A percentile compares a stretch with the other conserved stretches of the same genome.
phyloP scores from a whole-genome alignment of 1,284 basidiomycete species.

The Papiliotrema terrestris region DNA sequence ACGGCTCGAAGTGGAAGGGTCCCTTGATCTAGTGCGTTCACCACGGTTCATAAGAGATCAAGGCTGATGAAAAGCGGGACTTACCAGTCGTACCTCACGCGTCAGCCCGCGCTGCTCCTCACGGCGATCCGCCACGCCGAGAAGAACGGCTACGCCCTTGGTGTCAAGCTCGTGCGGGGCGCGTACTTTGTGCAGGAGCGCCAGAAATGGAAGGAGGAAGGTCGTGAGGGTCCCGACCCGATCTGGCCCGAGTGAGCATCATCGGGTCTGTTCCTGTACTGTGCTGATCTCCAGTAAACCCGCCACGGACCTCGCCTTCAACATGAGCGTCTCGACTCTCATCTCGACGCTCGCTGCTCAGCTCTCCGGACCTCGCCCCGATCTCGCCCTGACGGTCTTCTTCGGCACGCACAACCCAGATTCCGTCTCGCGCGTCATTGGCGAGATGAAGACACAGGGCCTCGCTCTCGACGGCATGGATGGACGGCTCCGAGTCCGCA shows the following conservation, averaged over 20 bases:
- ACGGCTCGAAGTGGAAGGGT: slow-evolving; percentile 22
- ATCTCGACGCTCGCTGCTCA: slow-evolving; percentile 58
- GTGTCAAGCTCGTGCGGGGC: slow-evolving; percentile 91
- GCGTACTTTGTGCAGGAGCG: slow-evolving; percentile 82
- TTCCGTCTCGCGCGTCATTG: slow-evolving; percentile 61
- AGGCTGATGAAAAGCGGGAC: slow-evolving; percentile 56
- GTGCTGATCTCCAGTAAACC: slow-evolving; percentile 37
- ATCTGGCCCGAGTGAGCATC: slow-evolving; percentile 48
- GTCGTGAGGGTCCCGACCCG: slow-evolving; percentile 41
- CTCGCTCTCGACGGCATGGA: slow-evolving; percentile 51
- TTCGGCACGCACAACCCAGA: slow-evolving; percentile 84
- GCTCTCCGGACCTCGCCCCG: slow-evolving; percentile 47
- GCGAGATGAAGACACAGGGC: slow-evolving; percentile 59
- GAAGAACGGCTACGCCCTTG: slow-evolving; percentile 69
- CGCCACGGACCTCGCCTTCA: slow-evolving; percentile 77
- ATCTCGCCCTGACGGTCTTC: slow-evolving; percentile 62
- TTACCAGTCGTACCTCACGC: slow-evolving; percentile 77
- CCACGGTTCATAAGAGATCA: neutral
- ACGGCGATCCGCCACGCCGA: slow-evolving; percentile 68
- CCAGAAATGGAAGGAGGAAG: slow-evolving; percentile 39
- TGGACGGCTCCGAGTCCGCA: slow-evolving; percentile 43
- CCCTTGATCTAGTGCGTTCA: slow-evolving; percentile 35
- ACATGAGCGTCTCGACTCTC: slow-evolving; percentile 63
- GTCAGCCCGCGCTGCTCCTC: slow-evolving; percentile 59
- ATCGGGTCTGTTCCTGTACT: too few relatives aligned